These are phyloP conservation scores for Colletotrichum spaethianum DNA, from an alignment of 2,329 filamentous ascomycete genomes.

Conservation along the genomic window DNA sequence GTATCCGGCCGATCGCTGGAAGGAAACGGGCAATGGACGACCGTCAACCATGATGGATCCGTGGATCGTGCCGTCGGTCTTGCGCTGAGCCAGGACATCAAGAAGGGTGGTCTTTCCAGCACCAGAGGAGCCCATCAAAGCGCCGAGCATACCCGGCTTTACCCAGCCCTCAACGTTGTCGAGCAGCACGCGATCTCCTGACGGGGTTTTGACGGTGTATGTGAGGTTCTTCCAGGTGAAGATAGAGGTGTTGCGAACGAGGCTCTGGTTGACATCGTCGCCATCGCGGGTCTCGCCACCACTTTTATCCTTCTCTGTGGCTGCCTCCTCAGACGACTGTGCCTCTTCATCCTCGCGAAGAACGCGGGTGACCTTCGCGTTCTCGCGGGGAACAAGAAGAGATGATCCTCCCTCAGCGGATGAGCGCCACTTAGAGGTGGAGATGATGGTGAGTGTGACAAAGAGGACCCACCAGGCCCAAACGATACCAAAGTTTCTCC, in stretches of 20 bases:
- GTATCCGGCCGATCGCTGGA: constrained; percentile 85
- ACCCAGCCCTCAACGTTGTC: constrained; percentile 89
- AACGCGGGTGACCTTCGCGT: constrained; percentile 54
- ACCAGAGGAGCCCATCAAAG: constrained; percentile 85
- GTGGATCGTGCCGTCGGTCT: constrained; percentile 81
- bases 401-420: constrained; percentile 65
- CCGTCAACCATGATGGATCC: constrained; percentile 86
- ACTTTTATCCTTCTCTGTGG: constrained; percentile 52
- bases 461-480: constrained; percentile 76
- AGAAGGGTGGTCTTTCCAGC: constrained; percentile 90
- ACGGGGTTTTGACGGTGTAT: constrained; percentile 76
- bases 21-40: constrained; percentile 77
- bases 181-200: constrained; percentile 77
- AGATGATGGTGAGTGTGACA: constrained; percentile 69
- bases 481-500: constrained; percentile 74
- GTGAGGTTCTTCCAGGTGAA: constrained; percentile 83
- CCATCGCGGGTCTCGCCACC: constrained; percentile 40
- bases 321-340: constrained; percentile 44
- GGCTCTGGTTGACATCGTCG: constrained; percentile 50
- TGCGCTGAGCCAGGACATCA: constrained; percentile 85
- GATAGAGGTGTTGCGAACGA: constrained; percentile 75
- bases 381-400: constrained; percentile 75
- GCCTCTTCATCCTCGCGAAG: constrained; percentile 65
- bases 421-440: constrained; percentile 70
- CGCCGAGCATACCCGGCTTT: constrained; percentile 81